These are phyloP conservation scores for Penicillium coprophilum DNA, from an alignment of 495 filamentous ascomycete species.

Conservation along the genomic window DNA sequence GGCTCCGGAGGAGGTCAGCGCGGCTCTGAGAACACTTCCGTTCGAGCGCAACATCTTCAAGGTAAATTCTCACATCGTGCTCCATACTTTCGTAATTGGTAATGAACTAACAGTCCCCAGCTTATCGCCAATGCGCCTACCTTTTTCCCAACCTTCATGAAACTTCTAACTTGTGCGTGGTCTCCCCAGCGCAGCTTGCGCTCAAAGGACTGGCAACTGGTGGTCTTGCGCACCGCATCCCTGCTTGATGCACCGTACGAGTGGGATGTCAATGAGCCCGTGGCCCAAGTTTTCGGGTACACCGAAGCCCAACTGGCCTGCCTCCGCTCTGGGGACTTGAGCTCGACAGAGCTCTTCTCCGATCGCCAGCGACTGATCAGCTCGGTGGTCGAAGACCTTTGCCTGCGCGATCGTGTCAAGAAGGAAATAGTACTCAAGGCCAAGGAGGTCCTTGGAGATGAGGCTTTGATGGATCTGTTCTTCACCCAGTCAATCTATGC, in stretches of 20 bases:
- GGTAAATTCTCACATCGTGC: neutral
- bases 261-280: constrained; percentile 8
- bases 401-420: constrained; percentile 1
- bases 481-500: constrained; percentile 3
- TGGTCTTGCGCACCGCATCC: constrained; percentile 5
- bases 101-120: too few relatives aligned
- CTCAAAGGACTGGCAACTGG: constrained; percentile 6
- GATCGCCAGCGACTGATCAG: constrained; percentile 6
- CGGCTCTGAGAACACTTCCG: neutral
- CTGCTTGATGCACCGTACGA: constrained; percentile 4
- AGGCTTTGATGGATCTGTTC: constrained; percentile 3
- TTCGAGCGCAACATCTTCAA: constrained; percentile 4
- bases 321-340: constrained; percentile 4
- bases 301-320: neutral
- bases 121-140: too few relatives aligned
- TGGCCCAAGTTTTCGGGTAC: constrained; percentile 4
- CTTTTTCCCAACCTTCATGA: neutral
- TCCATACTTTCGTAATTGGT: too few relatives aligned
- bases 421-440: constrained; percentile 1
- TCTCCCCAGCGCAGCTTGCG: constrained; percentile 3
- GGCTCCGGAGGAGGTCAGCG: neutral
- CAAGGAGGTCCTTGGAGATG: constrained; percentile 1
- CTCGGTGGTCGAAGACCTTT: constrained; percentile 1
- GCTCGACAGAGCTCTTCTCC: constrained; percentile 2
- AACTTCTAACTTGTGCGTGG: neutral